A percentile compares a stretch with the other conserved stretches of the same genome.
phyloP scores from a whole-genome alignment of 1,139 yeast genomes.

The Petasospora rhodanensis region DNA sequence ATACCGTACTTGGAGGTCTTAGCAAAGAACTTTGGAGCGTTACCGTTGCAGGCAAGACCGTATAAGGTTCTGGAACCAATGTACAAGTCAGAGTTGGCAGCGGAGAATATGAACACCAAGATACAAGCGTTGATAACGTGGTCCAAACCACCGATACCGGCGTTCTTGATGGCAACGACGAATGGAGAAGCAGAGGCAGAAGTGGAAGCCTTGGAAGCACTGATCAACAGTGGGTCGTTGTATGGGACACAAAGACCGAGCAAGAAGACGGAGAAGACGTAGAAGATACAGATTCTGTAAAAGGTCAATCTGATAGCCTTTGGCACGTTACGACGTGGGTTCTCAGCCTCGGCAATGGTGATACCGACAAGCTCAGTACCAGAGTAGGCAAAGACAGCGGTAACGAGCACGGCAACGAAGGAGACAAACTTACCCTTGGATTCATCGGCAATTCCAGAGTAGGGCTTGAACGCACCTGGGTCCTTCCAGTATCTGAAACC shows the following conservation, averaged over 20 bases:
- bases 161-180: constrained; percentile 56
- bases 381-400: constrained; percentile 45
- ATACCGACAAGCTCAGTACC: constrained; percentile 77
- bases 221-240: constrained; percentile 50
- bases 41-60: constrained; percentile 57
- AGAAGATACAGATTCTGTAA: constrained; percentile 70
- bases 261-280: constrained; percentile 59
- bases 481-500: constrained; percentile 63
- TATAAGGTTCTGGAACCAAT: constrained; percentile 67
- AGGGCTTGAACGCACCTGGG: constrained; percentile 60
- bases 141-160: constrained; percentile 56
- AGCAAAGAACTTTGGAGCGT: constrained; percentile 58
- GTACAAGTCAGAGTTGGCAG: constrained; percentile 70
- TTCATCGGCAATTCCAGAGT: constrained; percentile 50
- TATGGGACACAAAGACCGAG: constrained; percentile 75
- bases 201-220: constrained; percentile 37
- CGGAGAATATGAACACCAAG: constrained; percentile 63
- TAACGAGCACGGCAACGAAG: constrained; percentile 61
- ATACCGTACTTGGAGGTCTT: constrained; percentile 63
- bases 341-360: constrained; percentile 72
- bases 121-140: constrained; percentile 68
- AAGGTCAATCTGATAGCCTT: constrained; percentile 72
- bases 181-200: constrained; percentile 79
- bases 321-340: constrained; percentile 74
- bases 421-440: constrained; percentile 56